Evolutionary conservation across 176 grass and related monocot species (phyloP), one percentile per base, ranked within the genome.

Genomic region (Aegilops longissima): DNA sequence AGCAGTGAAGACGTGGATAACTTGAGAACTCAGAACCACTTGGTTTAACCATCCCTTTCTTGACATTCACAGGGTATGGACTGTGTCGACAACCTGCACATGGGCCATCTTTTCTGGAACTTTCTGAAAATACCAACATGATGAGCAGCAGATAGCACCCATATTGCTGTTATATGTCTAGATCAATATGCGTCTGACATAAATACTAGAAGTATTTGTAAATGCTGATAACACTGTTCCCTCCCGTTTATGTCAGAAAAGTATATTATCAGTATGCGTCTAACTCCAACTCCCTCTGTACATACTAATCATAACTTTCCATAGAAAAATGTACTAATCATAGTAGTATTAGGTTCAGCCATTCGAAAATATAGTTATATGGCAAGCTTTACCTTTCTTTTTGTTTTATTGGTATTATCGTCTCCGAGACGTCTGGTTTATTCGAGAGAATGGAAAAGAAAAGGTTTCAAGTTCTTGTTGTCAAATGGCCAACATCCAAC

Each of bases 51-150:
- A 82, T 85, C 76, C 38, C 62, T 91, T 82, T 88, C 82, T 78
- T 69, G 82, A 91, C 39, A 85, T 54, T 82, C 27, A 82, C 82
- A 91, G 86, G 77, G 84, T 58, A 84, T 85, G 18, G 54, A 72
- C 30, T 23, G 31, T 73, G 72, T 64, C n/a, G 51, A 40, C 54
- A 21, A 59, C 56, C 36, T 79, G 79, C 39, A 12, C 44, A 77
- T 33, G 39, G 52, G 77, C 5, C 31, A 38, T 81, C 3, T 72
- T 72, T 81, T 75, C 70, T 71, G 70, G 18, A 58, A 63, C 21
- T 88, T 3, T 8, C 70, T 70, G 64, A 85, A 82, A 45, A 45
- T 45, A 45, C 39, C 56, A 33, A 88, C 64, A 81, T 82, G 82
- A 85, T 81, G 24, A 81, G 63, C 36, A 71, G 82, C 36, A 71